A percentile compares a stretch with the other conserved stretches of the same genome.
Evolutionary conservation across 2,329 filamentous ascomycete genomes (phyloP).

Genomic region (Mycosphaerella arachidis): DNA sequence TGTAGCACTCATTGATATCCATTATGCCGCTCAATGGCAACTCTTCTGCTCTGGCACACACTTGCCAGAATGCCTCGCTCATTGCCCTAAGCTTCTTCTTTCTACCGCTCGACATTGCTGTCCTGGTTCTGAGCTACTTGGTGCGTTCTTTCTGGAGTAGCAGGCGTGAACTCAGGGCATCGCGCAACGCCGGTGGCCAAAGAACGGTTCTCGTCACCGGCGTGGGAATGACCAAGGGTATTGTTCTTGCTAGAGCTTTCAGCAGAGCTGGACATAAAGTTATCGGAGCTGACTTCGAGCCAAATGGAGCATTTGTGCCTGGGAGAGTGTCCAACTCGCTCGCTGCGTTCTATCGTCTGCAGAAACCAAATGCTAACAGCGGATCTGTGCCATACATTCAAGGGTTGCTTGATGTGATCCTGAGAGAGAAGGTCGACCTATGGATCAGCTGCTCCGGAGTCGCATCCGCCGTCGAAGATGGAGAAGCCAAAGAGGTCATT

Average conservation of each 20-base stretch:
- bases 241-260: constrained; percentile 62
- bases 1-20: neutral
- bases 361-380: constrained; percentile 31
- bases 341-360: constrained; percentile 50
- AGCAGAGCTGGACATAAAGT: constrained; percentile 61
- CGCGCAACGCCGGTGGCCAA: constrained; percentile 24
- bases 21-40: constrained; percentile 33
- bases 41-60: constrained; percentile 38
- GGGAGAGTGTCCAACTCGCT: constrained; percentile 58
- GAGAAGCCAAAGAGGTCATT: constrained; percentile 57
- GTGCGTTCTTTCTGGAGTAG: neutral
- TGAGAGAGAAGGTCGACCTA: constrained; percentile 58
- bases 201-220: constrained; percentile 67
- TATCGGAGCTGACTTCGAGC: constrained; percentile 63
- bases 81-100: constrained; percentile 41
- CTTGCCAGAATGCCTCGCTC: constrained; percentile 47
- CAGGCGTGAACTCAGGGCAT: neutral
- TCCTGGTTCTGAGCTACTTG: constrained; percentile 37
- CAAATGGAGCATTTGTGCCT: constrained; percentile 34
- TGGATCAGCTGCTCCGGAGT: constrained; percentile 74
- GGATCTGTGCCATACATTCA: constrained; percentile 50
- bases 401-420: constrained; percentile 55
- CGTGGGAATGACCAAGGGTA: constrained; percentile 66
- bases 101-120: constrained; percentile 48
- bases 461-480: constrained; percentile 62